Evolutionary conservation across 495 filamentous ascomycete species (phyloP), one percentile per base, ranked within the genome.

Genomic region (Saxophila tyrrhenica): DNA sequence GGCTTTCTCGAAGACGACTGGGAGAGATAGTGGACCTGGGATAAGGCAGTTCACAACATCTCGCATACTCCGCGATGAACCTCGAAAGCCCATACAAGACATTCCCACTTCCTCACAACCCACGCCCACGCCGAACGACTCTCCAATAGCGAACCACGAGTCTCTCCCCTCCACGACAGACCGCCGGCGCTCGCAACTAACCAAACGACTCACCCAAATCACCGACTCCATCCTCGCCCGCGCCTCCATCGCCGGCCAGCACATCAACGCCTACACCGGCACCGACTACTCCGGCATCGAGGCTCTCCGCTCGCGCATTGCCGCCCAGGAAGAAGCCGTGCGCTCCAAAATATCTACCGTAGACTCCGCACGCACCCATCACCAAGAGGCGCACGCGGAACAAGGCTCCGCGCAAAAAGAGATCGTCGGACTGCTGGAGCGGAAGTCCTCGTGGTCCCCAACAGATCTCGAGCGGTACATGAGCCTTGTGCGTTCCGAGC

Each of bases 381-480:
- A 96, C 71, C 81, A 89, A 48, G 70, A 75, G 8, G 85, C 90
- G 8, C 89, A 92, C 39, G 74, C 80, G 48, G 78, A 82, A 53
- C 84, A 92, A 54, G 86, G 86, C 11, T 73, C 85, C 17, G 90
- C 89, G 3, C 94, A 97, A 73, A 86, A 94, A 54, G 94, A 98
- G 74, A 89, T 98, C 9, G 96, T 95, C 42, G 82, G 85, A 32
- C 80, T 98, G 22, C 79, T 98, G 3, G 90, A 95, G 59, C 80
- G 92, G 52, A 96, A 98, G 68, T 86, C 95, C 65, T 83, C 82
- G 21, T 98, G 92, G 92, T 84, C 81, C 5, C 78, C 89, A 0
- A 60, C 72, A 0, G 92, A 98, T 72, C 78, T 98, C 23, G 92
- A 98, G 66, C 83, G 92, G 41, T 98, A 97, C 77, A 98, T 94